These are phyloP conservation scores for Septoria petroselini DNA, from an alignment of 2,329 filamentous ascomycete genomes.

Conservation along the genomic window DNA sequence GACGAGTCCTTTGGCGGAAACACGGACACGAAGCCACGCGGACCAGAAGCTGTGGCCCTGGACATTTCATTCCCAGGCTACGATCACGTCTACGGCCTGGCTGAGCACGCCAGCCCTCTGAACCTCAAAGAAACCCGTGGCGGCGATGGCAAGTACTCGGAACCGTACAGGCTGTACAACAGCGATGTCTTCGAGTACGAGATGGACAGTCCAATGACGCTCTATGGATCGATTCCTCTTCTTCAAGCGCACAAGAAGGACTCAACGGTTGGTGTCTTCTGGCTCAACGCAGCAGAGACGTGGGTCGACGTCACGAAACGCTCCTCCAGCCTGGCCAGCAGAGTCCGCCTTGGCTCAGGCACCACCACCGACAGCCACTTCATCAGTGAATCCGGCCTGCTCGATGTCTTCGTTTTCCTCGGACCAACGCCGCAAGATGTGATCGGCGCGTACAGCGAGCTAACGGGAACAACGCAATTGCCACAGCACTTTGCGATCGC, in stretches of 20 bases:
- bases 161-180: constrained; percentile 95
- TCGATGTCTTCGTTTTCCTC: constrained; percentile 93
- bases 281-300: constrained; percentile 94
- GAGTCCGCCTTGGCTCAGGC: constrained; percentile 67
- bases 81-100: constrained; percentile 88
- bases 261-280: constrained; percentile 93
- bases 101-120: constrained; percentile 83
- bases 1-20: constrained; percentile 94
- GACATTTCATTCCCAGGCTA: constrained; percentile 93
- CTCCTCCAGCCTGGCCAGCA: constrained; percentile 69
- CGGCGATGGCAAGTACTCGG: constrained; percentile 75
- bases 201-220: constrained; percentile 94
- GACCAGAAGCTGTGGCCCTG: constrained; percentile 84
- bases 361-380: constrained; percentile 88
- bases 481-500: constrained; percentile 89
- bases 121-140: constrained; percentile 89
- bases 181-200: constrained; percentile 97
- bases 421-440: constrained; percentile 82
- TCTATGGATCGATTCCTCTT: constrained; percentile 95
- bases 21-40: constrained; percentile 90
- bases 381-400: constrained; percentile 86
- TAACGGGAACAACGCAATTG: constrained; percentile 87
- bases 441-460: constrained; percentile 75
- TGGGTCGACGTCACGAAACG: constrained; percentile 93
- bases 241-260: constrained; percentile 96